phyloP scores from a whole-genome alignment of 257 asterid genomes.

The Gynochthodes officinalis region DNA sequence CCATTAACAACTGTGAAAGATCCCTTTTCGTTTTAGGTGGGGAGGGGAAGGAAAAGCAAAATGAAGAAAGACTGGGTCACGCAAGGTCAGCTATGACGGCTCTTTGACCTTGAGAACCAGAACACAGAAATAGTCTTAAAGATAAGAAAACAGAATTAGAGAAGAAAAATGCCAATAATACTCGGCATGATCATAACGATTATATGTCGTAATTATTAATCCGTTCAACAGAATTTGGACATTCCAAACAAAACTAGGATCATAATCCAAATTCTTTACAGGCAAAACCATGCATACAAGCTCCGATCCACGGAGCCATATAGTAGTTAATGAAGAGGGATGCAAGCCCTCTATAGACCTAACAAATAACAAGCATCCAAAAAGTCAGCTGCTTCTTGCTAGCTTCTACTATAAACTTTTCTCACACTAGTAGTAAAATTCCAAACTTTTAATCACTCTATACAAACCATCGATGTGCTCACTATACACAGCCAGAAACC shows the following conservation, averaged over 20 bases:
- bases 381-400: constrained; percentile 48
- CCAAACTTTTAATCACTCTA: constrained; percentile 50
- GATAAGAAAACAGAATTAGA: background rate
- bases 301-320: constrained; percentile 26
- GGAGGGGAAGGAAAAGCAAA: no score
- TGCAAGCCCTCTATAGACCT: constrained; percentile 30
- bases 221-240: constrained; percentile 40
- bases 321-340: constrained; percentile 25
- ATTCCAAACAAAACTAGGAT: constrained; percentile 54
- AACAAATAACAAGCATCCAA: constrained; percentile 33
- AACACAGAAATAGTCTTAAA: no score
- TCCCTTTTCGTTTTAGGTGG: no score
- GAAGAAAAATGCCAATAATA: background rate
- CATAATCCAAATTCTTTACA: constrained; percentile 36
- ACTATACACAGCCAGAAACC: constrained; percentile 49
- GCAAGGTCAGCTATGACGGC: background rate
- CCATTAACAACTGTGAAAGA: no score
- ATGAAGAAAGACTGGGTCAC: background rate
- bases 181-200: background rate
- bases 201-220: constrained; percentile 22
- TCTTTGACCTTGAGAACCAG: background rate
- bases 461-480: constrained; percentile 48
- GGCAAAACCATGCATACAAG: constrained; percentile 31
- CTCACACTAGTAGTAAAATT: constrained; percentile 17
- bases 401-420: constrained; percentile 25